Base-by-base conservation (phyloP, 768 basidiomycete genomes). In the Serendipita sp. region DNA sequence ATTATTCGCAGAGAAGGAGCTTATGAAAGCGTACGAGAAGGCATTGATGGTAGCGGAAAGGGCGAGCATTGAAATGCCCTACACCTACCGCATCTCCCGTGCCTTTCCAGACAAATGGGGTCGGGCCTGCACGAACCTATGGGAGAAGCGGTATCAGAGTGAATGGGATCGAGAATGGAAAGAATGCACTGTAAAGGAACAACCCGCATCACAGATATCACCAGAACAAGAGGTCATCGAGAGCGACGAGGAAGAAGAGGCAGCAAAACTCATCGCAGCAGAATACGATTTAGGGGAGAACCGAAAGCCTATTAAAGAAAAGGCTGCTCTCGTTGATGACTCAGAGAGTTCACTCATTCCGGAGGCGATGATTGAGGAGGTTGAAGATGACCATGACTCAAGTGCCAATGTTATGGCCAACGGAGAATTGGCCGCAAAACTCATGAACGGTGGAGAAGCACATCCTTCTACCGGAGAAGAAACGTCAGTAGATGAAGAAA, bases 71-170 rank as follows among this genome's bases (percentile, higher is more conserved):
- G 81, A 86, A 68, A 75, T 85, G 2, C 80, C 80, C 16, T 70
- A 76, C 55, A 80, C 79, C 1, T 76, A 77, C 16, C 72, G 73
- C 53, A 69, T 84, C 33, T 76, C 78, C 18, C 77, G 77, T 55
- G 69, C 70, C 8, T 67, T 81, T 46, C 81, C 83, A 0, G 82
- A 82, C 64, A 67, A 71, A 2, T 79, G 86, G 66, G 79, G 78
- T 67, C 67, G 70, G 34, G 83, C 76, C 0, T 84, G 80, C 67
- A 72, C 73, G 13, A 73, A 71, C 1, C 76, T 77, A 43, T 87
- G 80, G 73, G 85, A 55, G 33, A 36, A 63, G 16, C 31, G 40
- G 34, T 31, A 60, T 34, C 36, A 60, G 16, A 27, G n/a, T 31
- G 27, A 23, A 60, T 60, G 23, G 16, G 55, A 60, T 10, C 29